phyloP scores from a whole-genome alignment of 768 basidiomycete species.

The Panaeolus cyanescens region DNA sequence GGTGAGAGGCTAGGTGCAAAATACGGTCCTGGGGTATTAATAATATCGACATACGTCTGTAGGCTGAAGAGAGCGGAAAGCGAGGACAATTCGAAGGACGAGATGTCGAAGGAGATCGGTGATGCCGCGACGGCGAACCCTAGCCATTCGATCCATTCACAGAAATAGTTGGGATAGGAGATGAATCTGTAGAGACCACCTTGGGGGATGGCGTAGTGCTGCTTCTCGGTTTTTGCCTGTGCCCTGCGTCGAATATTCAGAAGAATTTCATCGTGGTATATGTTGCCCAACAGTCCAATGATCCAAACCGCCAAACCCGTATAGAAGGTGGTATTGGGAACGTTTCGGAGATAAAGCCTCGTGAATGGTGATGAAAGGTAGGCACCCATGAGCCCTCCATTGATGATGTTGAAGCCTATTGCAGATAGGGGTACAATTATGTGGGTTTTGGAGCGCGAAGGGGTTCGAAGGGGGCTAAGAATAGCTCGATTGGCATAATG shows the following conservation, averaged over 20 bases:
- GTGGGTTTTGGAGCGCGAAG: constrained; percentile 77
- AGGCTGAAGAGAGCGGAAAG: constrained; percentile 20
- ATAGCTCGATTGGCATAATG: constrained; percentile 88
- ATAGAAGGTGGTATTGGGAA: constrained; percentile 54
- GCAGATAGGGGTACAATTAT: constrained; percentile 59
- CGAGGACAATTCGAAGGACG: constrained; percentile 20
- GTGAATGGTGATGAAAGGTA: constrained; percentile 66
- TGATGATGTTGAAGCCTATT: constrained; percentile 68
- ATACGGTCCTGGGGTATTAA: constrained; percentile 27
- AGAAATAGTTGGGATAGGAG: constrained; percentile 92
- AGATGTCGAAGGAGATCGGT: constrained; percentile 39
- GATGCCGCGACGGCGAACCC: constrained; percentile 82
- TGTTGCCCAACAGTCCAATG: constrained; percentile 74
- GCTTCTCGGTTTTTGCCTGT: constrained; percentile 35
- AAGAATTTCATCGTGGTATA: constrained; percentile 89
- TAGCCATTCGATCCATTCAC: constrained; percentile 95
- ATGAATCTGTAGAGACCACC: constrained; percentile 76
- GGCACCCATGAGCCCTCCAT: constrained; percentile 69
- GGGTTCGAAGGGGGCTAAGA: constrained; percentile 78
- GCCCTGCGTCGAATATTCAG: constrained; percentile 77
- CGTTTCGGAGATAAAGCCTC: constrained; percentile 38
- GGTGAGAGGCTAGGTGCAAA: constrained; percentile 56
- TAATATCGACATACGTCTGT: constrained; percentile 15
- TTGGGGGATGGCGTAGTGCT: constrained; percentile 80
- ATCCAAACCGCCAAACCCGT: constrained; percentile 68